Base-by-base conservation (phyloP, 495 filamentous ascomycete genomes). In the Daldinia grandis region DNA sequence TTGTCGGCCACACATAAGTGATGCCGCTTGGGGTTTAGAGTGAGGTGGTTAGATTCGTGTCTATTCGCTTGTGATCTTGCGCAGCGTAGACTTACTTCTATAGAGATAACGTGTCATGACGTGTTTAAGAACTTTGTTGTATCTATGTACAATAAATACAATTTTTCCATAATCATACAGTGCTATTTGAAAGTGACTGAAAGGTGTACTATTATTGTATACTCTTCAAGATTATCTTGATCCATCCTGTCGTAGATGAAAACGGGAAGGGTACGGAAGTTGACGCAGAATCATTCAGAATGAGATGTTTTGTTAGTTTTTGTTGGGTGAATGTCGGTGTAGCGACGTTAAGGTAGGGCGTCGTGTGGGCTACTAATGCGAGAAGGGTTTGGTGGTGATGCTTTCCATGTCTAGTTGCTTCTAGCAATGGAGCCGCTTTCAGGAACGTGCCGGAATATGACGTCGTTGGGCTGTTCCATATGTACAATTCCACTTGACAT, bases 1-100 rank as follows among this genome's bases (percentile, higher is more conserved):
- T 81, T 40, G 63, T 80, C 64, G 79, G 79, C 25, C 79, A 81
- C 68, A 75, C 73, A 7, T 81, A 79, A 72, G 44, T 12, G 12
- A 24, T 25, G 2, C 35, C 12, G 5, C 17, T 25, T 25, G 28
- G 27, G 30, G 21, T 25, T 30, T 27, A 33, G 8, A 24, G 12
- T 25, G 25, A 4, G 28, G 12, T 47, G 5, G 62, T 8, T 8
- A 10, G n/a, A 19, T 19, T 21, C 19, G 15, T 6, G 44, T 65
- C 17, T 8, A 10, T 33, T 50, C 24, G 15, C 37, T 57, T 42
- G 64, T 64, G 59, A 53, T 57, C 28, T 24, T 68, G 56, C 60
- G 38, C 60, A 58, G 56, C 44, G 40, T 64, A 42, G 37, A 65
- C 54, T 38, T 30, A 65, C 54, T 38, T 30, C 6, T 53, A 28